Conservation (phyloP, 768 basidiomycete species). For the Strobilomyces echinocephalus region DNA sequence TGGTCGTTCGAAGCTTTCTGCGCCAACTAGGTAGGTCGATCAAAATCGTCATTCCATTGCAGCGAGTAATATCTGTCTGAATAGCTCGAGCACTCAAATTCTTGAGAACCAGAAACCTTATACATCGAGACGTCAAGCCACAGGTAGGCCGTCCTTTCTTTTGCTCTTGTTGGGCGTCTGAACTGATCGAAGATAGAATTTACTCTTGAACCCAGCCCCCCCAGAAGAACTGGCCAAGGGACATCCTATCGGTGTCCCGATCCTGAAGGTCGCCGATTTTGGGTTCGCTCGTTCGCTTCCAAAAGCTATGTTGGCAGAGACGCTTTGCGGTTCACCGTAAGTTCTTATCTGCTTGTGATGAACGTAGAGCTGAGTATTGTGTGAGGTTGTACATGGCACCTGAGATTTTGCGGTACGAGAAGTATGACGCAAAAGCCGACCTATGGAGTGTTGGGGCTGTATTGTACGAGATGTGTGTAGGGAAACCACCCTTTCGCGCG, state of each 20-base stretch:
- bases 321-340: constrained; percentile 94
- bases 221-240: constrained; percentile 77
- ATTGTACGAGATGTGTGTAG: constrained; percentile 91
- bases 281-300: constrained; percentile 94
- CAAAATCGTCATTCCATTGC: neutral
- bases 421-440: constrained; percentile 97
- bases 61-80: neutral
- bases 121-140: constrained; percentile 97
- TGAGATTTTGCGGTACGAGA: constrained; percentile 93
- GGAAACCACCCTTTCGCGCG: constrained; percentile 91
- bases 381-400: constrained; percentile 95
- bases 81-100: constrained; percentile 91
- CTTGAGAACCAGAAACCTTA: constrained; percentile 79
- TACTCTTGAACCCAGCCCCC: constrained; percentile 80
- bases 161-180: neutral
- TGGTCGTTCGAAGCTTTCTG: constrained; percentile 87
- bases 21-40: constrained; percentile 70
- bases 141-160: constrained; percentile 43
- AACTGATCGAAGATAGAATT: constrained; percentile 53
- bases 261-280: constrained; percentile 97
- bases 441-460: constrained; percentile 98
- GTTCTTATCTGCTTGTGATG: constrained; percentile 28
- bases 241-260: constrained; percentile 87
- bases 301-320: constrained; percentile 93
- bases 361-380: neutral